Conservation (phyloP, 306 rosid genomes). For the Lupinus albus region DNA sequence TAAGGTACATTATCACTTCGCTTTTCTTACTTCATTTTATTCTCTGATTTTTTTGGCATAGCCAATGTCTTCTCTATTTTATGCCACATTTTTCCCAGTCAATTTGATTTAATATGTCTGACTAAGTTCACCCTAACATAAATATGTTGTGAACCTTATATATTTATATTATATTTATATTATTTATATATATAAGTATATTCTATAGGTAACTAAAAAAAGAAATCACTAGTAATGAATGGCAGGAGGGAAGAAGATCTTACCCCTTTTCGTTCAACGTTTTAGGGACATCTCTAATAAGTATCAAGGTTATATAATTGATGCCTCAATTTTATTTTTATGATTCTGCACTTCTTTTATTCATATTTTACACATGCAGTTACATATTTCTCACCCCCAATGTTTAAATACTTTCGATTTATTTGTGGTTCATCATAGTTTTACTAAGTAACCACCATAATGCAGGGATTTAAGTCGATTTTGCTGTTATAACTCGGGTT, state of each 20-base stretch:
- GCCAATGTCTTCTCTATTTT: constrained; percentile 49
- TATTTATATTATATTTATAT: constrained; percentile 11
- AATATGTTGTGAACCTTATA: constrained; percentile 41
- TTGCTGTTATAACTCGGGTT: constrained; percentile 52
- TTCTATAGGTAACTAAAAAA: constrained; percentile 43
- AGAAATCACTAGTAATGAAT: constrained; percentile 43
- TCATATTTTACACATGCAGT: constrained; percentile 39
- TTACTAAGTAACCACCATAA: constrained; percentile 38
- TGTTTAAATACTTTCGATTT: constrained; percentile 41
- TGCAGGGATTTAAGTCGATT: constrained; percentile 50
- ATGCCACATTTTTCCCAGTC: constrained; percentile 67
- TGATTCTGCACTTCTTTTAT: constrained; percentile 42
- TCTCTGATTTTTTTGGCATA: constrained; percentile 44
- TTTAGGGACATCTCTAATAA: constrained; percentile 35
- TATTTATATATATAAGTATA: no score
- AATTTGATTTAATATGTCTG: constrained; percentile 52
- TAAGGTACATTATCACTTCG: constrained; percentile 60
- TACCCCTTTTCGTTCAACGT: constrained; percentile 46
- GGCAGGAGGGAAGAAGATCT: constrained; percentile 48
- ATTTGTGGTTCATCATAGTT: constrained; percentile 57
- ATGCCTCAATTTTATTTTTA: constrained; percentile 45
- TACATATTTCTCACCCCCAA: constrained; percentile 53
- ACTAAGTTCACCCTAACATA: constrained; percentile 48
- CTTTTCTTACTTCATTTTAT: constrained; percentile 28
- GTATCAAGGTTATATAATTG: constrained; percentile 50